phyloP scores from a whole-genome alignment of 2,329 filamentous ascomycete genomes.

The Fusarium globosum region DNA sequence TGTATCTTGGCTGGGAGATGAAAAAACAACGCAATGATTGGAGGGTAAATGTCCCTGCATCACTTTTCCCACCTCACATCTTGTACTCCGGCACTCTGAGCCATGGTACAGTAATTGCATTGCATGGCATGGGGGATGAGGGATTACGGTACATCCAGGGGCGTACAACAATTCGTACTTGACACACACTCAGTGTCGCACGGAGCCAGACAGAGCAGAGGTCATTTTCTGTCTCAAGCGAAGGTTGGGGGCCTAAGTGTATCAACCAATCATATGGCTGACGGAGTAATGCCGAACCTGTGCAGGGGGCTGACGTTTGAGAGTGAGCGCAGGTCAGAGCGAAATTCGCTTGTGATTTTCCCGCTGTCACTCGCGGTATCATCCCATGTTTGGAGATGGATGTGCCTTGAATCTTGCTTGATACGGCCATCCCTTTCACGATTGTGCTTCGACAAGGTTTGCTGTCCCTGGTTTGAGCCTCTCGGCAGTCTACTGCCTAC shows the following conservation, averaged over 20 bases:
- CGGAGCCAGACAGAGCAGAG: not conserved
- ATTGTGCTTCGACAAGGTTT: constrained; percentile 7
- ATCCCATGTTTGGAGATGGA: constrained; percentile 10
- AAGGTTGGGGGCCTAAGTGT: constrained; percentile 4
- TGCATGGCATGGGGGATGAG: constrained; percentile 17
- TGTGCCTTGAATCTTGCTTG: constrained; percentile 12
- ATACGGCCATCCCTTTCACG: constrained; percentile 18
- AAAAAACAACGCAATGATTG: constrained; percentile 36
- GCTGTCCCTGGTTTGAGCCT: constrained; percentile 8
- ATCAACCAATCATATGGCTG: constrained; percentile 14
- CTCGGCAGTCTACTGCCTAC: constrained; percentile 18
- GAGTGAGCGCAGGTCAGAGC: constrained; percentile 18
- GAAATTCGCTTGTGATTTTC: constrained; percentile 32
- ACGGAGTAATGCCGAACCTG: constrained; percentile 22
- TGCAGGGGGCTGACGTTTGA: constrained; percentile 28
- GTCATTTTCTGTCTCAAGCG: constrained; percentile 8
- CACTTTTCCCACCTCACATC: constrained; percentile 21
- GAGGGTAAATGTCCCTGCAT: constrained; percentile 38
- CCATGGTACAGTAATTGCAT: not conserved
- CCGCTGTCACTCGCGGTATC: constrained; percentile 19
- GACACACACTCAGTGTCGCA: not conserved
- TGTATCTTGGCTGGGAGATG: not conserved
- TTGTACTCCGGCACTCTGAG: constrained; percentile 13
- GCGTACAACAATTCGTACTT: not conserved
- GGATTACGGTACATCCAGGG: not conserved